These are phyloP conservation scores for Tephrocybe sp. DNA, from an alignment of 768 basidiomycete species.

Conservation along the genomic window DNA sequence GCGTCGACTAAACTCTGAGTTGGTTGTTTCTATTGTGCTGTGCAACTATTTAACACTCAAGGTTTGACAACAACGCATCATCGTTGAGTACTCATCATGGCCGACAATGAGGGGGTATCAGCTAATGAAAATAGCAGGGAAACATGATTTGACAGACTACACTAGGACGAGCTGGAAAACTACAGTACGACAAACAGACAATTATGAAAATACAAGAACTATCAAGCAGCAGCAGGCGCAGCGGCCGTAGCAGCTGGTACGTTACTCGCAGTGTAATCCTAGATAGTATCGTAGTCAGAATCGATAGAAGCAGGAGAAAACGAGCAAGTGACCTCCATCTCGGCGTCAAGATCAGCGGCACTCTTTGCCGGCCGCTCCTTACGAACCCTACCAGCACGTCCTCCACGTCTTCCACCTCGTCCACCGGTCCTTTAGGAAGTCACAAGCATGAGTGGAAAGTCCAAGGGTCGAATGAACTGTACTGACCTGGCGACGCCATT, in stretches of 20 bases:
- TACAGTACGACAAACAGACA: slow-evolving; percentile 16
- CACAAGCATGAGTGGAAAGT: slow-evolving; percentile 12
- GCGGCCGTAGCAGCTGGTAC: slow-evolving; percentile 44
- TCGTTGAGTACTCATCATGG: no score
- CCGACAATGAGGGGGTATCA: slow-evolving; percentile 6
- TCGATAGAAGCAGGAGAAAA: not conserved
- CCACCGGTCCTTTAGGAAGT: slow-evolving; percentile 29
- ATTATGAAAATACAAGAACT: slow-evolving; percentile 18
- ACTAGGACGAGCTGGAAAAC: slow-evolving; percentile 10
- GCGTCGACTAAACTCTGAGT: no score
- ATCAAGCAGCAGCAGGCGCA: slow-evolving; percentile 17
- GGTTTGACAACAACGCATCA: no score
- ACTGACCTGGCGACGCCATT: slow-evolving; percentile 34
- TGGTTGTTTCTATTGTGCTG: no score
- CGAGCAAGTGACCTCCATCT: slow-evolving; percentile 80
- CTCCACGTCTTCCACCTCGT: slow-evolving; percentile 47
- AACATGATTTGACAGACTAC: slow-evolving; percentile 8
- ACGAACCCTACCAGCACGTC: slow-evolving; percentile 36
- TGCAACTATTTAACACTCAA: no score
- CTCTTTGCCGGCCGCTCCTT: slow-evolving; percentile 76
- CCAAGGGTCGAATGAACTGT: not conserved
- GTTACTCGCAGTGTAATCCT: slow-evolving; percentile 73
- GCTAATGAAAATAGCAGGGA: not conserved
- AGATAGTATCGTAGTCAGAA: slow-evolving; percentile 1
- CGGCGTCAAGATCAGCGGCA: slow-evolving; percentile 91